Evolutionary conservation across 495 filamentous ascomycete genomes (phyloP).

Genomic region (Astrothelium subdiscretum): DNA sequence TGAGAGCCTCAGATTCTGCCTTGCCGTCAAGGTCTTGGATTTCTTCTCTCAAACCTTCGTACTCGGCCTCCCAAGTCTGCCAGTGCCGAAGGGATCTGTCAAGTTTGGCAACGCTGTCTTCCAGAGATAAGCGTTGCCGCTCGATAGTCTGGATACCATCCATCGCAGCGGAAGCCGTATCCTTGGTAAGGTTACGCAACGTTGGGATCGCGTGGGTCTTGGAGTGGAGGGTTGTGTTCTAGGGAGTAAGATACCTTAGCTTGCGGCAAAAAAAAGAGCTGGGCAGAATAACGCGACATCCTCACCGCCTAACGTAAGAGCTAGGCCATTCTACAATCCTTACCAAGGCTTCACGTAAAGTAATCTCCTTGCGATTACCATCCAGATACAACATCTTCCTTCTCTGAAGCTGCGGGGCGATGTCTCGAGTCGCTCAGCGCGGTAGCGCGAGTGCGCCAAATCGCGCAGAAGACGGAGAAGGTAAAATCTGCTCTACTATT

Average conservation of each 20-base stretch:
- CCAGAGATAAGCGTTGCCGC: slow-evolving; percentile 59
- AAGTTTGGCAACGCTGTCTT: slow-evolving; percentile 63
- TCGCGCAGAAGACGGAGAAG: slow-evolving; percentile 15
- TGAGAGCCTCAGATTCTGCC: slow-evolving; percentile 39
- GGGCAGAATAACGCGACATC: too few species aligned
- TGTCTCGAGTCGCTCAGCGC: slow-evolving; percentile 16
- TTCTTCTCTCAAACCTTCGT: slow-evolving; percentile 76
- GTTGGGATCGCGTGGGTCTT: too few species aligned
- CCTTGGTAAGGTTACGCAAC: neutral
- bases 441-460: slow-evolving; percentile 8
- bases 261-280: neutral
- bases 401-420: slow-evolving; percentile 4
- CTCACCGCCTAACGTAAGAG: too few species aligned
- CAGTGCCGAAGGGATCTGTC: slow-evolving; percentile 69
- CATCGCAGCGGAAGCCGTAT: slow-evolving; percentile 11
- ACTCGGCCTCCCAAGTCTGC: slow-evolving; percentile 83
- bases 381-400: neutral
- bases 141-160: slow-evolving; percentile 41
- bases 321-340: too few species aligned
- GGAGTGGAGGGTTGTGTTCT: too few species aligned
- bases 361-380: too few species aligned
- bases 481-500: neutral
- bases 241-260: neutral
- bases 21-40: slow-evolving; percentile 44
- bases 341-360: too few species aligned